Base-by-base conservation (phyloP, 176 grass and related monocot genomes). In the Pontederia paniculata region DNA sequence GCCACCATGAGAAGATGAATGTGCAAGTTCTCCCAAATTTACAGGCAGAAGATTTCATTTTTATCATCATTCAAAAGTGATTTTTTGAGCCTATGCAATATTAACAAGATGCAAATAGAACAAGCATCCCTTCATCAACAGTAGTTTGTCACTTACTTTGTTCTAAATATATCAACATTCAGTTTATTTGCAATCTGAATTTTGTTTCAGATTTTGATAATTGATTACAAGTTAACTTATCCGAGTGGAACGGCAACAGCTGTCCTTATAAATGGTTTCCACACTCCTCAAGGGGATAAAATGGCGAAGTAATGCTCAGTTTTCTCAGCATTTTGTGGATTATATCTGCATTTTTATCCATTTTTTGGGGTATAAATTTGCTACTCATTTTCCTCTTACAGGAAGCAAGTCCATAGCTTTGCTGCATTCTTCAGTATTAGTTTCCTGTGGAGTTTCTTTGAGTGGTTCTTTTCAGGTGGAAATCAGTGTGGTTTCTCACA, bases 381-480 rank as follows among this genome's bases (percentile, higher is more conserved):
- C 62, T 19, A 69, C 69, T 15, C 20, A 61, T n/a, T n/a, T n/a
- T n/a, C n/a, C n/a, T n/a, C n/a, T n/a, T 8, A 13, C 77, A 98
- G 93, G 72, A 84, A 80, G 46, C 93, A 98, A 45, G 66, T 98
- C 22, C 72, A 52, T 23, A 86, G 75, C 18, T 98, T 98, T 63
- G 66, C 86, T 16, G 88, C 81, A 60, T 98, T 79, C 42, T 98
- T 98, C 25, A 69, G 75, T 44, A 16, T 91, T 18, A 98, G 93
- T 74, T 84, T 98, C 76, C 0, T 80, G 16, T 91, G 93, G 93
- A 98, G 93, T 62, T 82, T 98, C 72, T 98, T 98, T 71, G 80
- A 98, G 46, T 98, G 93, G 93, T 98, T 98, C 76, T 98, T 75
- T 65, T 84, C 86, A 10, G 93, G 93, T 43, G 86, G 93, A 77